A percentile compares a stretch with the other conserved stretches of the same genome.
These are phyloP conservation scores for Cadophora gregata DNA, from an alignment of 2,329 filamentous ascomycete species.

Conservation along the genomic window DNA sequence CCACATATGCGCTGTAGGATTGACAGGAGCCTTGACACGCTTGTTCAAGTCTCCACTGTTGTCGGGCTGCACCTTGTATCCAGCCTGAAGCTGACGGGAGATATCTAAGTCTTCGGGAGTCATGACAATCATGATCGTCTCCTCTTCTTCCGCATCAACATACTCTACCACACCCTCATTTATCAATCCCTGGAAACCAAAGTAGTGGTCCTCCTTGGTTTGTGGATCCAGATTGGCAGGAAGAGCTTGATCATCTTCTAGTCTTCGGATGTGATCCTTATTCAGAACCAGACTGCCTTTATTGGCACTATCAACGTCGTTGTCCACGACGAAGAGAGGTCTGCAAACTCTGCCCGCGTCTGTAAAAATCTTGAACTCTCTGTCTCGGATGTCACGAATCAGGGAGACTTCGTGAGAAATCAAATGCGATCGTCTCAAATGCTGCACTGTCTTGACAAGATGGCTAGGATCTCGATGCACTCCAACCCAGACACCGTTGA, in stretches of 20 bases:
- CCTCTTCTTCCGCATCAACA: conserved; percentile 96
- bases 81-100: conserved; percentile 72
- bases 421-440: conserved; percentile 79
- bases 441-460: conserved; percentile 78
- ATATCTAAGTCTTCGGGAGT: conserved; percentile 91
- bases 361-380: conserved; percentile 98
- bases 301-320: conserved; percentile 75
- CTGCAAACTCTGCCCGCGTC: conserved; percentile 95
- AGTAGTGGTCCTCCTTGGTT: conserved; percentile 64
- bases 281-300: conserved; percentile 81
- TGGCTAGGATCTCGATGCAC: conserved; percentile 89
- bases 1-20: conserved; percentile 87
- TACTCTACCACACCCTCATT: conserved; percentile 90
- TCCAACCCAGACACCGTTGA: conserved; percentile 98
- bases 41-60: conserved; percentile 77
- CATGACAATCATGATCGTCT: conserved; percentile 99
- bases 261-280: conserved; percentile 78
- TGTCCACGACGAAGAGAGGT: conserved; percentile 92
- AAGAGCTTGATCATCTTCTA: conserved; percentile 75
- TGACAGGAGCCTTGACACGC: conserved; percentile 86
- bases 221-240: conserved; percentile 64
- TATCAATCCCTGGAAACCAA: conserved; percentile 88
- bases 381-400: conserved; percentile 93
- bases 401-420: conserved; percentile 93
- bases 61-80: conserved; percentile 64